Base-by-base conservation (phyloP, 352 stramenopile genomes). In the Aphanomyces astaci region DNA sequence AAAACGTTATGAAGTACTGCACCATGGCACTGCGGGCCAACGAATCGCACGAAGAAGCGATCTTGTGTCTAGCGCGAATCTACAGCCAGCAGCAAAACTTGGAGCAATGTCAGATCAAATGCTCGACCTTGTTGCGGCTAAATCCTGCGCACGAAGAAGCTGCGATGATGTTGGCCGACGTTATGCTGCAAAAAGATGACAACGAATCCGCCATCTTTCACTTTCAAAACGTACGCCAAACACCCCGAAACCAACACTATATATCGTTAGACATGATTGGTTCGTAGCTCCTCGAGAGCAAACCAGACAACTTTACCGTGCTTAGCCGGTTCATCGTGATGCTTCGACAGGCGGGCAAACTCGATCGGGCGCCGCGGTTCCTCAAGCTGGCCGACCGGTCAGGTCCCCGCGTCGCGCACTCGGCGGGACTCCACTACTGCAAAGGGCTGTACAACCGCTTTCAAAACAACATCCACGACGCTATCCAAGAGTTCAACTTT, bases 401-500 rank as follows among this genome's bases (percentile, higher is more conserved):
- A 1, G 82, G 89, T 4, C 78, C 89, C 1, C 78, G 87, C 25
- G 80, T 88, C 0, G 82, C 83, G 0, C 82, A 92, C 64, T 87
- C 94, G 19, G 73, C 92, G 0, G 94, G 93, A 0, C 74, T 96
- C 45, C 78, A 93, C 51, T 98, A 90, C 66, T 98, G 93, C 78
- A 92, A 92, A 32, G 94, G 94, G 0, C 71, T 98, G 0, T 96
- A 93, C 66, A 74, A 84, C 2, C 82, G 89, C 5, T 97, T 92
- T 75, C 88, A 84, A 27, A 98, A 98, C 79, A 87, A 92, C 40
- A 78, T 97, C 32, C 75, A 86, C 28, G 88, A 97, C 30, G 93
- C 94, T 19, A 95, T 98, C 48, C 78, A 90, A 19, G 78, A 82
- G 28, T 94, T 98, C 67, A 98, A 98, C 63, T 75, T 95, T 9